Conservation (phyloP, 2,329 filamentous ascomycete species). For the Penicillium sp. region DNA sequence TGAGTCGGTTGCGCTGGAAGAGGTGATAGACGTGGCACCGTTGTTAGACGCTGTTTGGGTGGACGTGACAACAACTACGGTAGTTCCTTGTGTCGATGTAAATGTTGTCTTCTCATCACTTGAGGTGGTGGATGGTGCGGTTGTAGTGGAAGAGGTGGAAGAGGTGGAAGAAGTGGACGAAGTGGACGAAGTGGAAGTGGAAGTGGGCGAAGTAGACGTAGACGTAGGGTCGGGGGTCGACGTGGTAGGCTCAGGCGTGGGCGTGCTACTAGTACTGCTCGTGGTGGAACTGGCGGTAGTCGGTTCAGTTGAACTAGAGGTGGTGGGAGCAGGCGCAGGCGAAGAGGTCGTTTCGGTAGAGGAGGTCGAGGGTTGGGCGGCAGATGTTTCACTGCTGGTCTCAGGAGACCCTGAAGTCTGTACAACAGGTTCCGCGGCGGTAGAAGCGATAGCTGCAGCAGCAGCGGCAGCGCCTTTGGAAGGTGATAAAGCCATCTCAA, state of each 20-base stretch:
- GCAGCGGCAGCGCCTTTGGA: background rate
- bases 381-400: background rate
- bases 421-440: background rate
- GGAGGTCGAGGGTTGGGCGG: background rate
- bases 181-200: background rate
- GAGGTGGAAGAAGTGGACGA: slow-evolving; percentile 18
- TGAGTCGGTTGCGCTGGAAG: slow-evolving; percentile 10
- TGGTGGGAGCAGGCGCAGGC: background rate
- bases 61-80: slow-evolving; percentile 13
- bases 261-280: slow-evolving; percentile 12
- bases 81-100: slow-evolving; percentile 17
- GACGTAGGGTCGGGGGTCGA: slow-evolving; percentile 19
- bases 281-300: slow-evolving; percentile 14
- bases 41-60: slow-evolving; percentile 10
- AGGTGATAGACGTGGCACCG: slow-evolving; percentile 22
- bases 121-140: slow-evolving; percentile 12
- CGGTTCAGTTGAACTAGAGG: slow-evolving; percentile 1
- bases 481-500: background rate
- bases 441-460: background rate
- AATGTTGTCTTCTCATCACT: slow-evolving; percentile 11
- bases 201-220: slow-evolving; percentile 19
- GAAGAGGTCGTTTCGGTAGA: slow-evolving; percentile 1
- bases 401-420: background rate
- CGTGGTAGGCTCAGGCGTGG: slow-evolving; percentile 19
- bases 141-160: slow-evolving; percentile 7